Base-by-base conservation (phyloP, 1,284 basidiomycete species). In the Hymenochaete sp. region DNA sequence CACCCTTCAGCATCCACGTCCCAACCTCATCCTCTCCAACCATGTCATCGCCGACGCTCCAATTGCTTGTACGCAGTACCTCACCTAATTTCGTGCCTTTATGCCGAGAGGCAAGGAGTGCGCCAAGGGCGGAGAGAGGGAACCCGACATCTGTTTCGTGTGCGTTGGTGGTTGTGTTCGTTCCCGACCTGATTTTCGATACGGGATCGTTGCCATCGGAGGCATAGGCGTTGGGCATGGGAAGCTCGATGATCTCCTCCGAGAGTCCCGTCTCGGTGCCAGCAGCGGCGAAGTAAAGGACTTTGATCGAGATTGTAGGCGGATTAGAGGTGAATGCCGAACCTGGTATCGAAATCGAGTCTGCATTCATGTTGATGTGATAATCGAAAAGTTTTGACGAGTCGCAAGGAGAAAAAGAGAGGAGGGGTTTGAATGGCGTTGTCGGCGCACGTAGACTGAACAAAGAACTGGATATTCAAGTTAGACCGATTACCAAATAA, bases 21-120 rank as follows among this genome's bases (percentile, higher is more conserved):
- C 72, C 62, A n/a, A 8, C 22, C 9, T 67, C 62, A 2, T 70
- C 67, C 49, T 79, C 70, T n/a, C 80, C 76, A 9, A 87, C 72
- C 81, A 87, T 85, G 60, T 85, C 84, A 43, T 74, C 80, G 56
- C 88, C 67, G 3, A 89, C 80, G 57, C 82, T 84, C 84, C 85
- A 88, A 56, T 73, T 72, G 54, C 79, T 82, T 31, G 65, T 62
- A 44, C 68, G 59, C 25, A 88, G 64, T 14, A 85, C 67, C 47
- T 67, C 66, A 29, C 59, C 67, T 26, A 87, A 62, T 35, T 62
- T 61, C 2, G 67, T 68, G 3, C 66, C 61, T 8, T 78, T 72
- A 60, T 85, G 72, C 5, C 70, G 65, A 14, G 68, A 63, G 19
- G 64, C 58, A 32, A 89, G 69, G 18, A 79, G 57, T 8, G 59